phyloP scores from a whole-genome alignment of 352 stramenopile species.

The Phytophthora constricta region DNA sequence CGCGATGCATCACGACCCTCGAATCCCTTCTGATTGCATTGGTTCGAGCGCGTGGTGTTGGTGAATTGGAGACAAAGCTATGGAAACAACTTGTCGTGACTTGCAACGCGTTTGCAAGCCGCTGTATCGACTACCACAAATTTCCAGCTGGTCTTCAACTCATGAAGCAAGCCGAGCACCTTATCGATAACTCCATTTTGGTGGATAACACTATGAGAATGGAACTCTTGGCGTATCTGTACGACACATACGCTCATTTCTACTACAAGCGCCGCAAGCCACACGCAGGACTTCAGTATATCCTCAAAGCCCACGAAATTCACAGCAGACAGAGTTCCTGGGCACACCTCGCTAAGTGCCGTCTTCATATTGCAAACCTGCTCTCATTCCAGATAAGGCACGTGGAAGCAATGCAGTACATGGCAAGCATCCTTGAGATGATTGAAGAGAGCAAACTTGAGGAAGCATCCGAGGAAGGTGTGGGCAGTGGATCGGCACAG shows the following conservation, averaged over 20 bases:
- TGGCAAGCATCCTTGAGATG: conserved; percentile 88
- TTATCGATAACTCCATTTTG: conserved; percentile 83
- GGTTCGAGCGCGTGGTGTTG: conserved; percentile 60
- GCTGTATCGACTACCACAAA: conserved; percentile 84
- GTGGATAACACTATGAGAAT: conserved; percentile 52
- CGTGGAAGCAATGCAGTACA: conserved; percentile 73
- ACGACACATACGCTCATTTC: conserved; percentile 91
- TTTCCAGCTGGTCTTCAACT: conserved; percentile 82
- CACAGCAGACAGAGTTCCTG: conserved; percentile 78
- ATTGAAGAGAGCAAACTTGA: conserved; percentile 91
- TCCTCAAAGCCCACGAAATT: conserved; percentile 85
- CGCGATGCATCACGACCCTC: conserved; percentile 79
- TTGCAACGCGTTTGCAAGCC: conserved; percentile 88
- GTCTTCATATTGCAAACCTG: conserved; percentile 83
- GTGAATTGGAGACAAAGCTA: conserved; percentile 69
- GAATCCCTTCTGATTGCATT: conserved; percentile 79
- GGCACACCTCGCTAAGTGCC: conserved; percentile 90
- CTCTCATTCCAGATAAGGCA: conserved; percentile 84
- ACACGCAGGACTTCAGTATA: conserved; percentile 85
- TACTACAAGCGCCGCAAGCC: conserved; percentile 89
- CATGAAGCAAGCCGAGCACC: conserved; percentile 78
- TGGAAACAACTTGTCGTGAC: conserved; percentile 93
- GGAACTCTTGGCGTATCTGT: conserved; percentile 84
- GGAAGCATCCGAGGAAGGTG: conserved; percentile 31
- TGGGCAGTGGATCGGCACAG: conserved; percentile 70